A percentile compares a stretch with the other conserved stretches of the same genome.
Conservation (phyloP, 2,329 filamentous ascomycete genomes). For the Zasmidium angulare region DNA sequence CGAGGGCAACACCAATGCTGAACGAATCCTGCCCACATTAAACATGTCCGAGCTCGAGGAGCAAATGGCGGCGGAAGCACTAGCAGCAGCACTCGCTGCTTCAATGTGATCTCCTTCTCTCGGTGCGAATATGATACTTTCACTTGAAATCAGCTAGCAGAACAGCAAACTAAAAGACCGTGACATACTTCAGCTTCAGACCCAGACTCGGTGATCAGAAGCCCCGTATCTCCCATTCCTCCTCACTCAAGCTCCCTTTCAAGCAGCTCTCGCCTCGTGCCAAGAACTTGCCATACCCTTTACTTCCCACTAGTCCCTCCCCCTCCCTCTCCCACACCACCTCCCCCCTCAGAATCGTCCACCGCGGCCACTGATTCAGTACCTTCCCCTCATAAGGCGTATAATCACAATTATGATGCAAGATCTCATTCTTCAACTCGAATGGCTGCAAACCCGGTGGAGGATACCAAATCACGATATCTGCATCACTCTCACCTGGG, state of each 20-base stretch:
- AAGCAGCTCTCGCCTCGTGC: constrained; percentile 43
- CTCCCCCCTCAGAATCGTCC: constrained; percentile 56
- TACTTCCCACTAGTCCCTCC: constrained; percentile 50
- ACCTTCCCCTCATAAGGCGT: constrained; percentile 58
- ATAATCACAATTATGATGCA: constrained; percentile 62
- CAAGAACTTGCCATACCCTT: constrained; percentile 48
- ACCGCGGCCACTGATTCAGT: constrained; percentile 59
- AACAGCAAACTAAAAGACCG: too few species aligned
- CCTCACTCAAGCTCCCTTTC: constrained; percentile 21
- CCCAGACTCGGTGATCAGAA: neutral
- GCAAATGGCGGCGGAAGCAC: too few species aligned
- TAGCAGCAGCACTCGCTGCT: too few species aligned
- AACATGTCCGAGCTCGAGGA: too few species aligned
- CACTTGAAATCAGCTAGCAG: too few species aligned
- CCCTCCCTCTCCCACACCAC: constrained; percentile 57
- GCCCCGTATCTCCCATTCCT: constrained; percentile 20
- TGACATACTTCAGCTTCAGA: too few species aligned
- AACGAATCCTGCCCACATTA: too few species aligned
- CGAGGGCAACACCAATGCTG: too few species aligned
- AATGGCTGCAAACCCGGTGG: constrained; percentile 36
- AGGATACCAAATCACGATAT: constrained; percentile 60
- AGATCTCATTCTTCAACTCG: constrained; percentile 51
- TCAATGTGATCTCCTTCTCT: too few species aligned
- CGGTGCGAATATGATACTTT: too few species aligned
- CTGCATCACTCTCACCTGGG: constrained; percentile 55